Conservation (phyloP, 148 eudicot species). For the Chenopodium suecicum region DNA sequence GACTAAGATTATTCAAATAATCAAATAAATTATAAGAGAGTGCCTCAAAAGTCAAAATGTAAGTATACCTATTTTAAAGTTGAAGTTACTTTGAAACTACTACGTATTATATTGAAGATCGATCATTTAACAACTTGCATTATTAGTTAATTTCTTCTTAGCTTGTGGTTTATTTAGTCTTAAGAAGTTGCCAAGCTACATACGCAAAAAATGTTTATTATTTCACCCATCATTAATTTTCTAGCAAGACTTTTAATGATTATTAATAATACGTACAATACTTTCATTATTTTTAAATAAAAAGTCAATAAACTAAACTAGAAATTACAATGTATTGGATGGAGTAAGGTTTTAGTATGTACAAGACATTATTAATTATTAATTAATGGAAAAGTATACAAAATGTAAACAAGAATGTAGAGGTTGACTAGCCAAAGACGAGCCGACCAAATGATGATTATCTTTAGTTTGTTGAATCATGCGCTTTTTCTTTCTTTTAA, state of each 20-base stretch:
- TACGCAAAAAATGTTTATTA: no score
- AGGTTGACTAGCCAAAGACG: conserved; percentile 15
- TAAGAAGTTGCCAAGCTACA: no score
- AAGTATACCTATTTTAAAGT: neutral
- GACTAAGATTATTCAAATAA: conserved; percentile 6
- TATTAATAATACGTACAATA: no score
- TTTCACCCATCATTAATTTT: no score
- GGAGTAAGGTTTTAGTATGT: neutral
- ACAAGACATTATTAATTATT: neutral
- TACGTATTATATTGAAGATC: neutral
- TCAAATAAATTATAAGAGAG: conserved; percentile 15
- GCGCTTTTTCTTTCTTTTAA: neutral
- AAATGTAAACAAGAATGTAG: conserved; percentile 14
- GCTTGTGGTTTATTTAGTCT: no score
- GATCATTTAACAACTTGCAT: no score
- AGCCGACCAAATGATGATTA: conserved; percentile 22
- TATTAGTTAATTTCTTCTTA: no score
- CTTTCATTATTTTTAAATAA: no score
- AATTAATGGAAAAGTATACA: neutral
- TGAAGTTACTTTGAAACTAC: conserved; percentile 11
- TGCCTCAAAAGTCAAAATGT: conserved; percentile 29
- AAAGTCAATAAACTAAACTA: no score
- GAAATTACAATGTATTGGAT: neutral
- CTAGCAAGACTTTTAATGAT: no score
- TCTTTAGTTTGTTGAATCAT: conserved; percentile 11